Conservation (phyloP, 768 basidiomycete species). For the Epithele typhae region DNA sequence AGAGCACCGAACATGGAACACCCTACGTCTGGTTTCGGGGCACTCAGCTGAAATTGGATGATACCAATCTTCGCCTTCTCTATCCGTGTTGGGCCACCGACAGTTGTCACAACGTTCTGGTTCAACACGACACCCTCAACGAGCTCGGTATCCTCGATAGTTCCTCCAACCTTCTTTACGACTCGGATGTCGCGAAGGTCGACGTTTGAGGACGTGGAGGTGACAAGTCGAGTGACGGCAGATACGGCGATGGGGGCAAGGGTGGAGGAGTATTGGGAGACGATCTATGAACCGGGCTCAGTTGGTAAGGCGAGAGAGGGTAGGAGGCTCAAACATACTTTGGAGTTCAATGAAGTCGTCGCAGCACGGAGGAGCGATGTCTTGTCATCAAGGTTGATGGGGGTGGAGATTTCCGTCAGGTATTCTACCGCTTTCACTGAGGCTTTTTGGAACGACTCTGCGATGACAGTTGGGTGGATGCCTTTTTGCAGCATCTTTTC, state of each 20-base stretch:
- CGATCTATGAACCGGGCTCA: conserved; percentile 62
- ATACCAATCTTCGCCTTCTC: conserved; percentile 99
- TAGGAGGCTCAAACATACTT: conserved; percentile 42
- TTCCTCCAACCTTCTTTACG: conserved; percentile 98
- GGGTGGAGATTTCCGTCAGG: conserved; percentile 86
- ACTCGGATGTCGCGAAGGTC: conserved; percentile 95
- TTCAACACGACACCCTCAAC: conserved; percentile 96
- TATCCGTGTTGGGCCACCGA: conserved; percentile 90
- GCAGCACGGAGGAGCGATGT: conserved; percentile 86
- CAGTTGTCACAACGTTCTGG: conserved; percentile 87
- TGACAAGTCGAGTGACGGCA: conserved; percentile 88
- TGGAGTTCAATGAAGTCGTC: conserved; percentile 93
- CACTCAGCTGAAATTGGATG: conserved; percentile 96
- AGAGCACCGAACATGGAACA: not conserved
- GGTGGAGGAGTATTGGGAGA: conserved; percentile 97
- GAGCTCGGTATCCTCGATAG: conserved; percentile 97
- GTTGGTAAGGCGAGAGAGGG: too few species aligned
- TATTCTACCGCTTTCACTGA: conserved; percentile 92
- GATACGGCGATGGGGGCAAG: conserved; percentile 98
- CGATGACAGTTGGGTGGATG: conserved; percentile 96
- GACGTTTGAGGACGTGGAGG: conserved; percentile 87
- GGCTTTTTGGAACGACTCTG: conserved; percentile 92
- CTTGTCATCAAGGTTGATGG: conserved; percentile 87
- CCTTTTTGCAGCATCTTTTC: conserved; percentile 96
- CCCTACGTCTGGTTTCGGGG: conserved; percentile 95